phyloP scores from a whole-genome alignment of 352 stramenopile species.

The Phytophthora kernoviae region DNA sequence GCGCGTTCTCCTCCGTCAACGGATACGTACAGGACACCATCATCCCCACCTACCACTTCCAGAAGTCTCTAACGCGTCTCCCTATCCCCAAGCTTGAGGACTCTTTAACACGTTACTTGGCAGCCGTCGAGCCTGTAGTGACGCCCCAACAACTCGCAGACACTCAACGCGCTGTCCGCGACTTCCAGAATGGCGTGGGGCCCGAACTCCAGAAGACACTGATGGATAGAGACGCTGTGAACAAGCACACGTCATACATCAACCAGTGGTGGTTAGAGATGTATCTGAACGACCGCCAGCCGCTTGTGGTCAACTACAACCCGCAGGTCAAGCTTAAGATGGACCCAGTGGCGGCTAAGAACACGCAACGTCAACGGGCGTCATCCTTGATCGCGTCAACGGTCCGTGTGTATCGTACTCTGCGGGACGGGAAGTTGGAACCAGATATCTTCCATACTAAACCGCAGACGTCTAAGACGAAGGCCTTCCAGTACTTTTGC shows the following conservation, averaged over 20 bases:
- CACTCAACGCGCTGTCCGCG: slow-evolving; percentile 54
- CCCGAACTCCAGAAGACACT: slow-evolving; percentile 77
- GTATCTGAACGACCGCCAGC: slow-evolving; percentile 88
- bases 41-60: slow-evolving; percentile 90
- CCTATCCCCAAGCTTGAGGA: slow-evolving; percentile 90
- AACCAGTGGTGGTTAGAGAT: slow-evolving; percentile 94
- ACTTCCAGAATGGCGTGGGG: slow-evolving; percentile 65
- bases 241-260: slow-evolving; percentile 92
- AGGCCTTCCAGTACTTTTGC: slow-evolving; percentile 79
- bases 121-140: slow-evolving; percentile 78
- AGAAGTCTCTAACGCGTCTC: slow-evolving; percentile 82
- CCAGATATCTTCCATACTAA: slow-evolving; percentile 93
- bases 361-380: slow-evolving; percentile 81
- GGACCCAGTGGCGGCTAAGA: slow-evolving; percentile 83
- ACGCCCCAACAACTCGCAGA: slow-evolving; percentile 54
- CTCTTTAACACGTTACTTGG: slow-evolving; percentile 77
- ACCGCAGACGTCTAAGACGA: slow-evolving; percentile 76
- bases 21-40: slow-evolving; percentile 86
- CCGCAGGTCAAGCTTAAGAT: slow-evolving; percentile 90
- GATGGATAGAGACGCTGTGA: slow-evolving; percentile 72
- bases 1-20: slow-evolving; percentile 30
- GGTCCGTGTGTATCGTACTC: slow-evolving; percentile 81
- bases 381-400: slow-evolving; percentile 88
- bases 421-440: slow-evolving; percentile 81
- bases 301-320: slow-evolving; percentile 92